Conservation (phyloP, 2,329 filamentous ascomycete genomes). For the Botryotinia calthae region DNA sequence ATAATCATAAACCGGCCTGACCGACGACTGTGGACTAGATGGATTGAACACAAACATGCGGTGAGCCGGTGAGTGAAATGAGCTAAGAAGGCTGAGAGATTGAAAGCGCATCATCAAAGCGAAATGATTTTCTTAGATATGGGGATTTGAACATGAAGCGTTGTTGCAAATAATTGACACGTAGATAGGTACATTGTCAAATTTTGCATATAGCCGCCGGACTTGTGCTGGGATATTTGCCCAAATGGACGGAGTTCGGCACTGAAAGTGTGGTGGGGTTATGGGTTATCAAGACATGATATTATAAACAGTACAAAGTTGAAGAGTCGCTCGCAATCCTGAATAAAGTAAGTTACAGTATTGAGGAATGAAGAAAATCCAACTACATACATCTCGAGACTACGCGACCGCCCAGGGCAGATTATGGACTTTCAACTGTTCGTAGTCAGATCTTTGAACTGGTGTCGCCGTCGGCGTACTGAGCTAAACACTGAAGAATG, state of each 20-base stretch:
- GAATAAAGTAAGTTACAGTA: not conserved
- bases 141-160: not conserved
- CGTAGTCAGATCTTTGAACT: not conserved
- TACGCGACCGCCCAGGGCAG: not conserved
- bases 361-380: not conserved
- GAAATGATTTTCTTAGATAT: not conserved
- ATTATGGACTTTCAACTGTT: not conserved
- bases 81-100: not conserved
- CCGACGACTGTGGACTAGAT: not conserved
- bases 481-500: not conserved
- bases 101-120: not conserved
- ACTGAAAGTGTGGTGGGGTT: not conserved
- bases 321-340: not conserved
- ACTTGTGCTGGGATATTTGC: not conserved
- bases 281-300: not conserved
- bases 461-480: not conserved
- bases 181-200: not conserved
- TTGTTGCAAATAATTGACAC: not conserved
- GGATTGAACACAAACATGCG: not conserved
- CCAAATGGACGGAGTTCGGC: not conserved
- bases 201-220: not conserved
- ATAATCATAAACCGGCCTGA: not conserved
- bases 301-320: not conserved
- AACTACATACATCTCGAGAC: not conserved
- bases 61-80: not conserved